A percentile compares a stretch with the other conserved stretches of the same genome.
phyloP scores from a whole-genome alignment of 2,329 filamentous ascomycete species.

The Fusarium nygamai region DNA sequence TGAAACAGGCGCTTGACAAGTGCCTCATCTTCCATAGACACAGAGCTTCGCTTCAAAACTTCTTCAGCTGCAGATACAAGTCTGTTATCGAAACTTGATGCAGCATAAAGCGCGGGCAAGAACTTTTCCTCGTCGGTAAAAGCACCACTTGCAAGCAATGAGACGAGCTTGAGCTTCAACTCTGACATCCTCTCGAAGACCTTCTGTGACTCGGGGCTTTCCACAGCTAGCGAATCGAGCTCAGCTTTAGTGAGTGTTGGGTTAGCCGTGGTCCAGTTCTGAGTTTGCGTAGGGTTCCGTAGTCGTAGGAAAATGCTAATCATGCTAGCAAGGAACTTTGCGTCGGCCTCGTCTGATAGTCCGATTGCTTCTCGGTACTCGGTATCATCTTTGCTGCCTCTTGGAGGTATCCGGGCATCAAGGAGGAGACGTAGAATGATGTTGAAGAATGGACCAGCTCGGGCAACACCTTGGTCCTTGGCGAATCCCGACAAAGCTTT shows the following conservation, averaged over 20 bases:
- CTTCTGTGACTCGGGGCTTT: constrained; percentile 71
- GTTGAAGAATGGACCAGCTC: constrained; percentile 76
- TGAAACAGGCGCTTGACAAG: constrained; percentile 75
- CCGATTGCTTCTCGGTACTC: constrained; percentile 73
- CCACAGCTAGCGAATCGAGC: constrained; percentile 44
- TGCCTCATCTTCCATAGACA: constrained; percentile 75
- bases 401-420: constrained; percentile 75
- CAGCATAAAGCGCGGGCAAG: constrained; percentile 83
- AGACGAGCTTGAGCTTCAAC: constrained; percentile 68
- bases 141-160: constrained; percentile 83
- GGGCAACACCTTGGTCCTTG: constrained; percentile 45
- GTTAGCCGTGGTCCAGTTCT: constrained; percentile 47
- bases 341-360: constrained; percentile 73
- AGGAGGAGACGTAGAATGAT: constrained; percentile 81
- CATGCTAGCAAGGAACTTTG: constrained; percentile 76
- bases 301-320: constrained; percentile 76
- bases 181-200: constrained; percentile 51
- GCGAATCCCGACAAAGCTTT: constrained; percentile 50
- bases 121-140: constrained; percentile 88
- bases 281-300: constrained; percentile 44
- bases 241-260: constrained; percentile 47
- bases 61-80: constrained; percentile 90
- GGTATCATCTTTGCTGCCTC: constrained; percentile 82
- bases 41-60: constrained; percentile 80
- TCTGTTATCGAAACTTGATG: constrained; percentile 82